These are phyloP conservation scores for Fraxinus paxiana DNA, from an alignment of 305 asterid genomes.

Conservation along the genomic window DNA sequence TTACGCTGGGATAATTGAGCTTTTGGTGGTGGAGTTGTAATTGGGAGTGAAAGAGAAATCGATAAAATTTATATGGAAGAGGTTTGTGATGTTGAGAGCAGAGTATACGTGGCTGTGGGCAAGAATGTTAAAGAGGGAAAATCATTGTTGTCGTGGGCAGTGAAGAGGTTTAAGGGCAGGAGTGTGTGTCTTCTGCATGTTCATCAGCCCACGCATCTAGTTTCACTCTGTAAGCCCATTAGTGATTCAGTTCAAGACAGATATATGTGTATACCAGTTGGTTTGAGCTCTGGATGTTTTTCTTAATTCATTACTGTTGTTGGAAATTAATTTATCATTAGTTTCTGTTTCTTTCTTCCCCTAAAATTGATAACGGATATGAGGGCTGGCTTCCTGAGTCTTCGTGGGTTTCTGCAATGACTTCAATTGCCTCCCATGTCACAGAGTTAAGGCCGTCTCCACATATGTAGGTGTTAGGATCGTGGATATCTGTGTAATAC, in stretches of 20 bases:
- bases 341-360: background rate
- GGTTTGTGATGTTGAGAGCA: slow-evolving; percentile 32
- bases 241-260: background rate
- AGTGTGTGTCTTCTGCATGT: slow-evolving; percentile 64
- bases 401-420: slow-evolving; percentile 13
- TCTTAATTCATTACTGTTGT: slow-evolving; percentile 2
- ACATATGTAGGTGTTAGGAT: background rate
- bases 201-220: slow-evolving; percentile 56
- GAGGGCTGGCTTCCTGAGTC: background rate
- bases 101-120: slow-evolving; percentile 73
- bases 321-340: background rate
- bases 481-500: background rate
- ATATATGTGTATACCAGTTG: background rate
- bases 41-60: slow-evolving; percentile 50
- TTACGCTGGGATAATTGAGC: slow-evolving; percentile 15
- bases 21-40: slow-evolving; percentile 21
- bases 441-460: background rate
- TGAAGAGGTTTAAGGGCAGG: slow-evolving; percentile 45
- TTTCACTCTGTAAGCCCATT: slow-evolving; percentile 46
- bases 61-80: slow-evolving; percentile 26
- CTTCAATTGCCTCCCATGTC: background rate
- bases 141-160: slow-evolving; percentile 59
- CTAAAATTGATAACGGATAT: background rate
- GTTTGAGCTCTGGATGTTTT: slow-evolving; percentile 10
- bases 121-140: slow-evolving; percentile 64